These are phyloP conservation scores for Russula griseocarnosa DNA, from an alignment of 768 basidiomycete genomes.

Conservation along the genomic window DNA sequence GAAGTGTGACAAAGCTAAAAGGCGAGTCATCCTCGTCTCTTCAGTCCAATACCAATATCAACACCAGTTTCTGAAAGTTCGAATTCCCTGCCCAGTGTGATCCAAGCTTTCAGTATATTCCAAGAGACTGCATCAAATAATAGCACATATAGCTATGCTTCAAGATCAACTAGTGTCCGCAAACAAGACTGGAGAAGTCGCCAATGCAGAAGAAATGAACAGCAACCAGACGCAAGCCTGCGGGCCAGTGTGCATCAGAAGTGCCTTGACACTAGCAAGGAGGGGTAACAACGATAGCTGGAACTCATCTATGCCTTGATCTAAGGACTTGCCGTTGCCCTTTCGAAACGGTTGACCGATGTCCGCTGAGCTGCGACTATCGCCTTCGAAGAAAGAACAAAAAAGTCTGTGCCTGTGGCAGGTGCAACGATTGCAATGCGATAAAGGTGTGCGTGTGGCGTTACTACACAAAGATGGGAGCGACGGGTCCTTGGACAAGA, in stretches of 20 bases:
- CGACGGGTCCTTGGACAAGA: background rate
- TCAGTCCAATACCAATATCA: slow-evolving; percentile 5
- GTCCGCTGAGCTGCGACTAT: background rate
- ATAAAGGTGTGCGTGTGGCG: background rate
- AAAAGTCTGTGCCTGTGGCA: background rate
- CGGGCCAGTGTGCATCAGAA: background rate
- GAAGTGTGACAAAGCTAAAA: slow-evolving; percentile 5
- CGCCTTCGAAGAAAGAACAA: background rate
- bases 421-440: background rate
- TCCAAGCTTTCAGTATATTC: slow-evolving; percentile 1
- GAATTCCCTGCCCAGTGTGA: slow-evolving; percentile 17
- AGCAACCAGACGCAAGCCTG: background rate
- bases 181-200: background rate
- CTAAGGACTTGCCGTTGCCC: background rate
- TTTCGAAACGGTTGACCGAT: background rate
- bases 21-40: slow-evolving; percentile 19
- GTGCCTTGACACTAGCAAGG: background rate
- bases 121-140: slow-evolving; percentile 11
- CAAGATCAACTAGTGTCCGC: slow-evolving; percentile 4
- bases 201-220: background rate
- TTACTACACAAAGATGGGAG: background rate
- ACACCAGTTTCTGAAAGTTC: slow-evolving; percentile 7
- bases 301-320: background rate
- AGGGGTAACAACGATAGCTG: background rate
- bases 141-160: slow-evolving; percentile 8